Evolutionary conservation across 164 flowering plant genomes (phyloP).

Genomic region (Euptelea pleiosperma): DNA sequence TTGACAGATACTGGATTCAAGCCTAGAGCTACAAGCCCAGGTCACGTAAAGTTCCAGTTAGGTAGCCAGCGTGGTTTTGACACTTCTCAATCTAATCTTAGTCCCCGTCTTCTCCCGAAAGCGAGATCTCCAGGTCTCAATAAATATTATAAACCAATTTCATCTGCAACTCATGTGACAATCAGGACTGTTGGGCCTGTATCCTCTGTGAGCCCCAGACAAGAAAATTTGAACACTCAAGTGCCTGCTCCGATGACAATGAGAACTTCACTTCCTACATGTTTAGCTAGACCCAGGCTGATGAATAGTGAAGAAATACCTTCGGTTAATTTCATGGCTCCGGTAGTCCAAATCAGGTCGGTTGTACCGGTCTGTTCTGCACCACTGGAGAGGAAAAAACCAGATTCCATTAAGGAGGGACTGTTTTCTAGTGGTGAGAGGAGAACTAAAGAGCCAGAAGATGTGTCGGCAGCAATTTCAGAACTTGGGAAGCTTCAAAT

Average conservation of each 20-base stretch:
- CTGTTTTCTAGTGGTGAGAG: conserved; percentile 9
- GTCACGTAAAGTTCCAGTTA: conserved; percentile 8
- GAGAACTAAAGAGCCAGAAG: conserved; percentile 19
- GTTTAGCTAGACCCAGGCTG: conserved; percentile 13
- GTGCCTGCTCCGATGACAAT: conserved; percentile 23
- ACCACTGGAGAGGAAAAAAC: conserved; percentile 32
- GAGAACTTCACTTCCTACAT: conserved; percentile 25
- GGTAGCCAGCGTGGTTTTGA: conserved; percentile 16
- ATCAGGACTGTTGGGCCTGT: conserved; percentile 25
- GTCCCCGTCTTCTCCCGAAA: conserved; percentile 17
- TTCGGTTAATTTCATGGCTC: conserved; percentile 35
- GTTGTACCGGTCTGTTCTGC: conserved; percentile 58
- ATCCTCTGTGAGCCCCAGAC: conserved; percentile 19
- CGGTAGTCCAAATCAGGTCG: conserved; percentile 54
- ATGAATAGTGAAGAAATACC: conserved; percentile 11
- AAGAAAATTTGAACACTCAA: conserved; percentile 14
- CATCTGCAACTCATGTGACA: conserved; percentile 28
- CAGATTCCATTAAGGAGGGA: conserved; percentile 21
- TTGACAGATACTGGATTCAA: conserved; percentile 11
- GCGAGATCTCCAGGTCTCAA: conserved; percentile 5
- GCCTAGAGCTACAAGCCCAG: conserved; percentile 3
- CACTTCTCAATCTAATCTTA: conserved; percentile 14
- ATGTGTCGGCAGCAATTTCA: conserved; percentile 15
- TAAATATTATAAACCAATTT: conserved; percentile 15
- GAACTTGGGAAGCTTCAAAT: conserved; percentile 31